Evolutionary conservation across 805 yeast species (phyloP), one percentile per base, ranked within the genome.

Genomic region (Cyberlindnera petersonii): DNA sequence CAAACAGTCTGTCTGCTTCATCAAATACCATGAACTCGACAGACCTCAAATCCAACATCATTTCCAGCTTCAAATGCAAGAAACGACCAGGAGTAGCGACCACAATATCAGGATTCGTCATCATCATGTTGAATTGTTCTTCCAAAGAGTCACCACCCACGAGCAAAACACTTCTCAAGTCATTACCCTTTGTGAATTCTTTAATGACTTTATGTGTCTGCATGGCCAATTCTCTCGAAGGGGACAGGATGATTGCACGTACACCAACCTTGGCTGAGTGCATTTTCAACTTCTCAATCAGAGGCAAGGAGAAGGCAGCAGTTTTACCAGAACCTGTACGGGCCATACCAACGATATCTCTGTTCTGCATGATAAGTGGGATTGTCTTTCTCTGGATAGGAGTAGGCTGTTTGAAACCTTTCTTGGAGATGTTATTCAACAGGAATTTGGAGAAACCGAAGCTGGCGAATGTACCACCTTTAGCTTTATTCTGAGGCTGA

Each of bases 131-230:
- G 59, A 93, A 93, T 66, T 93, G 98, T 40, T 91, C 97, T 58
- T 93, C 98, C 55, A 93, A 68, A n/a, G 96, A 86, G 58, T 93
- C 99, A 69, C 99, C 99, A 66, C 99, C 99, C 42, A 94, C 91
- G 22, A 93, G 67, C 35, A 89, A 69, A 11, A 84, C 77, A 14
- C 86, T 69, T 52, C 96, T 75, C 48, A 93, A 70, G 54, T 87
- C 94, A 0, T 95, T 79, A 6, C 94, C 95, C 43, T 69, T 76
- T 13, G 89, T 65, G 59, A 93, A 91, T 40, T 93, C 98, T 54
- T 85, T 86, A 24, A 91, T 82, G 43, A 86, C 94, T 56, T 79
- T 86, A 57, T 75, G 75, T 0, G 99, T 93, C 63, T 93, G 99
- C 52, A 86, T 62, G 0, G 99, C 99, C 64, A 93, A 71, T 64